phyloP scores from a whole-genome alignment of 1,284 basidiomycete genomes.

The Moesziomyces sp. region DNA sequence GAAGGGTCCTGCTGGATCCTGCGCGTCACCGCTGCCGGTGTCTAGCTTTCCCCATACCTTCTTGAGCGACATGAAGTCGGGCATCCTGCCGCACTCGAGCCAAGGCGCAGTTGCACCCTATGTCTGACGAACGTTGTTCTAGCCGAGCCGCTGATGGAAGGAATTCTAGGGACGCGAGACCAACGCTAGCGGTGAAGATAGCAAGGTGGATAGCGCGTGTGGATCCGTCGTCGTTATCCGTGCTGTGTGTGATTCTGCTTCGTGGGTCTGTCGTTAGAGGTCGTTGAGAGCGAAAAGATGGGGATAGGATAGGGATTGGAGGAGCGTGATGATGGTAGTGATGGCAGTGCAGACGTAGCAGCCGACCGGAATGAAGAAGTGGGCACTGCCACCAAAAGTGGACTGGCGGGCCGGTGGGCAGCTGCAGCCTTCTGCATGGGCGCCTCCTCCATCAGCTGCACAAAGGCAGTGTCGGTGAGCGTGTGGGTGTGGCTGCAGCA shows the following conservation, averaged over 20 bases:
- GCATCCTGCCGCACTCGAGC: conserved; percentile 18
- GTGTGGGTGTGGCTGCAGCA: not conserved
- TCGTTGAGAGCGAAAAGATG: not conserved
- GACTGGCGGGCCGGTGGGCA: not conserved
- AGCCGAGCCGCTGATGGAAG: not conserved
- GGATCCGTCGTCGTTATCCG: not conserved
- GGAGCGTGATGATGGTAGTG: not conserved
- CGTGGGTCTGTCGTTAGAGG: not conserved
- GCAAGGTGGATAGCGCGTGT: not conserved
- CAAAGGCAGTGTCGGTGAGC: not conserved
- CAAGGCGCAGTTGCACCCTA: not conserved
- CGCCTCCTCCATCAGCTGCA: not conserved
- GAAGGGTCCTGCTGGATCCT: conserved; percentile 11
- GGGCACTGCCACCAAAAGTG: not conserved
- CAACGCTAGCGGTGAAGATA: not conserved
- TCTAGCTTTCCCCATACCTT: conserved; percentile 48
- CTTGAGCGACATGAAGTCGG: conserved; percentile 51
- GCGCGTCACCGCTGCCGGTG: conserved; percentile 15
- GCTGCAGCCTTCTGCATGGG: not conserved
- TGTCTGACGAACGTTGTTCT: not conserved
- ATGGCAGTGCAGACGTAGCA: not conserved
- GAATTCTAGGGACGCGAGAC: not conserved
- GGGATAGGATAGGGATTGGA: not conserved
- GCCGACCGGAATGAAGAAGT: not conserved
- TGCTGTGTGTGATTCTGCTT: not conserved